phyloP scores from a whole-genome alignment of 495 filamentous ascomycete species.

The Penicillium verhagenii region DNA sequence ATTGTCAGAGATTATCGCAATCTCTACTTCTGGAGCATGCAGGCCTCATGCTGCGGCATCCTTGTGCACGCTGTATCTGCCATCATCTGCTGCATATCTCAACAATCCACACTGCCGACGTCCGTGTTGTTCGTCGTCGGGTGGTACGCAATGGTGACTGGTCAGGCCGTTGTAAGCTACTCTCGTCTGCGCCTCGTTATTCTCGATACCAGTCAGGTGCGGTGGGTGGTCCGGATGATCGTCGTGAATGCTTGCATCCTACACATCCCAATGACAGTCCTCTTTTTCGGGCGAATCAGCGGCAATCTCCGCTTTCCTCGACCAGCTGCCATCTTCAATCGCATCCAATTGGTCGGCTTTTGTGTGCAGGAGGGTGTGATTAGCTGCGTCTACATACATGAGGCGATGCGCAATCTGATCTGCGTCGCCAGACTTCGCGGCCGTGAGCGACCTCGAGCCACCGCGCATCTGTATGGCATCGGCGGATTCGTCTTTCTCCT shows the following conservation, averaged over 20 bases:
- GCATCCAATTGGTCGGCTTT: too few relatives aligned
- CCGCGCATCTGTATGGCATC: too few relatives aligned
- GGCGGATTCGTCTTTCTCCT: too few relatives aligned
- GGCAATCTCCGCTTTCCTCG: not conserved
- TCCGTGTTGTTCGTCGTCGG: conserved; percentile 3
- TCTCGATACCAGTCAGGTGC: not conserved
- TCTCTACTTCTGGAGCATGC: conserved; percentile 6
- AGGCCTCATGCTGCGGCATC: not conserved
- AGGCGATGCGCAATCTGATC: too few relatives aligned
- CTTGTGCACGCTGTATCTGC: conserved; percentile 4
- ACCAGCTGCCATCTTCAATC: not conserved
- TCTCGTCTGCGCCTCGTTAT: not conserved
- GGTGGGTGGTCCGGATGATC: conserved; percentile 1
- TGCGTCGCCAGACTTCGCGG: too few relatives aligned
- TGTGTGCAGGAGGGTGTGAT: too few relatives aligned
- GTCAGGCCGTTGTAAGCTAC: not conserved
- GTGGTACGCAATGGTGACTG: conserved; percentile 8
- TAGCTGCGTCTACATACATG: too few relatives aligned
- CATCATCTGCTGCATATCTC: conserved; percentile 1
- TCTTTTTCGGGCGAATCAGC: not conserved
- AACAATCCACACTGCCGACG: not conserved
- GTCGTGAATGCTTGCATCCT: not conserved
- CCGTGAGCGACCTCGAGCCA: too few relatives aligned
- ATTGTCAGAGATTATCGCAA: not conserved
- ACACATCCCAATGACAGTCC: not conserved